Base-by-base conservation (phyloP, 768 basidiomycete genomes). In the Cystofilobasidium capitatum region DNA sequence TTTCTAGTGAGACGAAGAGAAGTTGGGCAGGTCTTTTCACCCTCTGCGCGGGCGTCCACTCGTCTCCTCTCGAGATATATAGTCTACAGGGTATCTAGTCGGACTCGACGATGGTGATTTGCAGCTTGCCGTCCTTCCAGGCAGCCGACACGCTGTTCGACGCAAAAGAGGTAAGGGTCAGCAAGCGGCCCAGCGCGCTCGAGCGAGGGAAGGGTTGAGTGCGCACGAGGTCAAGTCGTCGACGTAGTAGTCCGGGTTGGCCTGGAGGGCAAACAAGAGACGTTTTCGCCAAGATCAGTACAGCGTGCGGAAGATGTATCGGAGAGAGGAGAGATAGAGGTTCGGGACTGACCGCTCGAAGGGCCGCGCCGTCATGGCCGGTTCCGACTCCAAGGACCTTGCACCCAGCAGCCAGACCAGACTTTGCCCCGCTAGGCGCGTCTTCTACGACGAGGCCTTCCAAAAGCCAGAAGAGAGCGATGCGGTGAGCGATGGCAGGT, bases 401-500 rank as follows among this genome's bases (percentile, higher is more conserved):
- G 54, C 88, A 82, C 10, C 89, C 89, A 22, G 89, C 87, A 5
- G 87, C 85, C 45, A 82, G 82, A 26, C 90, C 90, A 14, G 88
- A 81, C 67, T 78, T 79, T 68, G 92, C 77, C 2, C 92, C 92
- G 13, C 88, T 86, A 3, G 90, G 87, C 0, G 92, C 91, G 73
- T 96, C 92, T 72, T 94, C 91, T 3, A 96, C 81, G 10, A 94
- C 91, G 66, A 94, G 80, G 73, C 88, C 88, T 89, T 71, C 6
- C 12, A 36, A 54, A 16, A 8, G 36, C 2, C 12, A 29, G 8
- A 16, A n/a, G 35, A 3, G 20, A 6, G 55, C 8, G n/a, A 16
- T 35, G 20, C 6, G 9, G 55, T 57, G 8, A 57, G 55, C 16
- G 24, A 57, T 16, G 3, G 55, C 20, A 17, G 22, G 17, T 29